Conservation (phyloP, 148 eudicot genomes). For the Heliamphora exappendiculata region DNA sequence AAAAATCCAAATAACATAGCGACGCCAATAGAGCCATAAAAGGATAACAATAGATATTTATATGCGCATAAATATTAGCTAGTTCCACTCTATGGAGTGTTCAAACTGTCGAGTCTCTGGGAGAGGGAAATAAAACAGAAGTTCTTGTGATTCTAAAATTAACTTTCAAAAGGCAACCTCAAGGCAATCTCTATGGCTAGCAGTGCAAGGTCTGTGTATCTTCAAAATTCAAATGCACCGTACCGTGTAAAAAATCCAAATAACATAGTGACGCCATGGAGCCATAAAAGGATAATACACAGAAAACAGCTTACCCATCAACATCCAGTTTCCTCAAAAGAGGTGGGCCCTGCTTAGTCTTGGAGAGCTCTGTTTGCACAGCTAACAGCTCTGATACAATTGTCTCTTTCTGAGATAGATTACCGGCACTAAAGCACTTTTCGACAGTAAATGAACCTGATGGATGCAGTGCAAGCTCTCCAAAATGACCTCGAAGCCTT, state of each 20-base stretch:
- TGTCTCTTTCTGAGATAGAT: conserved; percentile 54
- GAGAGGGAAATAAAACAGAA: too few relatives aligned
- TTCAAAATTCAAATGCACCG: too few relatives aligned
- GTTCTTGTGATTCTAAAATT: too few relatives aligned
- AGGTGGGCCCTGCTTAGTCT: conserved; percentile 74
- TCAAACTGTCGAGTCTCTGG: too few relatives aligned
- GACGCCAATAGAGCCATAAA: not conserved
- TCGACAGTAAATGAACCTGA: conserved; percentile 84
- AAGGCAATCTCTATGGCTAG: too few relatives aligned
- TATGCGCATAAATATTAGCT: too few relatives aligned
- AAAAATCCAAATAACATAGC: conserved; percentile 4
- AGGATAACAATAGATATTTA: too few relatives aligned
- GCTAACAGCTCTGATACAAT: conserved; percentile 66
- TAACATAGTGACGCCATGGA: not conserved
- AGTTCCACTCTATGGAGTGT: too few relatives aligned
- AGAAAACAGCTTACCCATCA: conserved; percentile 54
- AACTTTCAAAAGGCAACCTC: too few relatives aligned
- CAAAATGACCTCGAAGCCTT: conserved; percentile 88
- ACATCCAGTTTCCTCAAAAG: conserved; percentile 80
- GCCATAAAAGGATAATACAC: not conserved
- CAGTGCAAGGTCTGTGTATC: too few relatives aligned
- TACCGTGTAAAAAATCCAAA: not conserved
- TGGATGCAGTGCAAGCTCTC: conserved; percentile 67
- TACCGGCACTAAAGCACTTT: conserved; percentile 68
- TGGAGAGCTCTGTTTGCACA: conserved; percentile 71